A percentile compares a stretch with the other conserved stretches of the same genome.
Evolutionary conservation across 2,329 filamentous ascomycete genomes (phyloP).

Genomic region (Xylariaceae sp.): DNA sequence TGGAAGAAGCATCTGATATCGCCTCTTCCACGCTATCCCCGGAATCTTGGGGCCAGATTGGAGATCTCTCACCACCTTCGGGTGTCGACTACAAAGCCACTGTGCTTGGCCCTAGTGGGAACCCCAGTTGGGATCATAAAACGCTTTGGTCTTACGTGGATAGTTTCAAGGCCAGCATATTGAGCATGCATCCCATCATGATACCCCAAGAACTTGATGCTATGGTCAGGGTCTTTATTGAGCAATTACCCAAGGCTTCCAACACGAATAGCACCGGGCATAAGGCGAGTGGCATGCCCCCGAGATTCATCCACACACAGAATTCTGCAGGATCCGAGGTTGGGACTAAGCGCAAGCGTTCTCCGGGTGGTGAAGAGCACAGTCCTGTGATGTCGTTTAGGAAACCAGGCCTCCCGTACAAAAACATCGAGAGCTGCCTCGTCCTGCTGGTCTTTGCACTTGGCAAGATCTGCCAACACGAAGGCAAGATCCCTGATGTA

Average conservation of each 20-base stretch:
- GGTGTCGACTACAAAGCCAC: slow-evolving; percentile 37
- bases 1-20: slow-evolving; percentile 48
- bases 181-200: slow-evolving; percentile 65
- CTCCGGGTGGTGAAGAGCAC: slow-evolving; percentile 37
- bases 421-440: slow-evolving; percentile 76
- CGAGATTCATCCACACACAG: slow-evolving; percentile 32
- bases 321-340: slow-evolving; percentile 25
- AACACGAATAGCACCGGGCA: slow-evolving; percentile 15
- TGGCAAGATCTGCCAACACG: slow-evolving; percentile 72
- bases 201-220: slow-evolving; percentile 50
- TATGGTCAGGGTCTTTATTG: slow-evolving; percentile 53
- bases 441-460: slow-evolving; percentile 81
- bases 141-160: slow-evolving; percentile 54
- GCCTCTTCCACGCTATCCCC: slow-evolving; percentile 53
- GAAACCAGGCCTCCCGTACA: slow-evolving; percentile 52
- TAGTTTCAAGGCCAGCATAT: slow-evolving; percentile 59
- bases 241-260: slow-evolving; percentile 39
- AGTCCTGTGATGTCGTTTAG: slow-evolving; percentile 29
- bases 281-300: slow-evolving; percentile 11
- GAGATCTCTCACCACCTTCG: slow-evolving; percentile 45
- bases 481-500: slow-evolving; percentile 55
- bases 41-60: slow-evolving; percentile 58
- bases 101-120: slow-evolving; percentile 42
- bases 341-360: slow-evolving; percentile 55
- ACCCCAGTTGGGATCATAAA: slow-evolving; percentile 51